Base-by-base conservation (phyloP, 208 protist species). In the Vickermania spadyakhi region DNA sequence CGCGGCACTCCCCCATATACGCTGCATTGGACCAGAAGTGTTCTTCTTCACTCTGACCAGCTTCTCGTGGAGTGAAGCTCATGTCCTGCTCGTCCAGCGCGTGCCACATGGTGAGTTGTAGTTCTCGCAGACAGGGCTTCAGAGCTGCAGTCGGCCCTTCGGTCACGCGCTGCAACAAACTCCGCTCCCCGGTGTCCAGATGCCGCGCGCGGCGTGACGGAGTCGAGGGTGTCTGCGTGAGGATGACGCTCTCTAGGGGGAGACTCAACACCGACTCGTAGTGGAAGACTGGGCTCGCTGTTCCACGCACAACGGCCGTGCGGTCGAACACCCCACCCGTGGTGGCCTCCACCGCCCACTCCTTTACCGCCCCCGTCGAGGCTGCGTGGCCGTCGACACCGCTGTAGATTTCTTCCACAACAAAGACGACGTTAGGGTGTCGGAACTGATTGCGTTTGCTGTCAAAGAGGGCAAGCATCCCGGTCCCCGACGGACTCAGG, bases 381-480 rank as follows among this genome's bases (percentile, higher is more conserved):
- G 60, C 31, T 26, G 60, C 42, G 55, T 60, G 61, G 31, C 64
- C 62, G 27, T 67, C 63, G 25, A 57, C 51, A 2, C 70, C 72
- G 66, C 70, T 81, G 50, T 72, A 86, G 7, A 93, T 59, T 36
- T 93, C 86, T 52, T 93, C 86, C 23, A 93, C 57, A 1, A 82
- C 80, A 63, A 89, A 84, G 58, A 93, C 89, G 18, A 77, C 72
- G 52, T 72, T 78, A 0, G 82, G 86, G 3, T 60, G 64, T 2
- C 42, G 28, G 61, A 89, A 93, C 36, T 45, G 11, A 7, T 18
- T 7, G 36, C 36, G 36, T 18, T 45, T 7, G 36, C 36, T 45
- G 36, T 45, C 36, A 45, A 45, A 45, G 11, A 45, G 36, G 11
- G 36, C 11, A 18, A 45, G 36, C 7, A 45, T 7, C 11, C 36